Percentiles rank a stretch among this genome's conserved stretches.
These are phyloP conservation scores for Mycena polygramma DNA, from an alignment of 768 basidiomycete genomes.

Conservation along the genomic window DNA sequence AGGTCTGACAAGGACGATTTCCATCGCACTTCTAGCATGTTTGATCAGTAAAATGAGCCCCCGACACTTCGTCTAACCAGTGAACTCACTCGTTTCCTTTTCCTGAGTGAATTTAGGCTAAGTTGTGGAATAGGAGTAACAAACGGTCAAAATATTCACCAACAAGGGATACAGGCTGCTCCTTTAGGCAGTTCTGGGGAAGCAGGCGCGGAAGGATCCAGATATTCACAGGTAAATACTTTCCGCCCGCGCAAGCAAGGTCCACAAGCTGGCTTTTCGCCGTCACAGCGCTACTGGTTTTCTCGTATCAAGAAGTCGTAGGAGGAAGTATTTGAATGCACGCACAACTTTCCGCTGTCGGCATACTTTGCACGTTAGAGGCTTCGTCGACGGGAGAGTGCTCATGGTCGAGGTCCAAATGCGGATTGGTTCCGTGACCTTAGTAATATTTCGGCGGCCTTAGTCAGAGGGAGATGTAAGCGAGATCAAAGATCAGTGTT, in stretches of 20 bases:
- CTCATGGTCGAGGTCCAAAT: not conserved
- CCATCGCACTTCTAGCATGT: constrained; percentile 17
- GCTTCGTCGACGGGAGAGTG: not conserved
- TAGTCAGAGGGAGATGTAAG: too few relatives aligned
- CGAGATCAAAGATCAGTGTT: too few relatives aligned
- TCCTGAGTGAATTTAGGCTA: not conserved
- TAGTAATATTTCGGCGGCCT: too few relatives aligned
- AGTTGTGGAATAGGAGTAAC: not conserved
- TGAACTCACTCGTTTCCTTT: constrained; percentile 3
- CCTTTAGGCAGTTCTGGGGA: constrained; percentile 19
- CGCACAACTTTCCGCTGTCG: constrained; percentile 28
- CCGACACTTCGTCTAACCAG: too few relatives aligned
- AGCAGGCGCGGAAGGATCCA: not conserved
- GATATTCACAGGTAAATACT: constrained; percentile 8
- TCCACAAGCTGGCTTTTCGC: constrained; percentile 8
- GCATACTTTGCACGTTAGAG: constrained; percentile 12
- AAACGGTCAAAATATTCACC: not conserved
- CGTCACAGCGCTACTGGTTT: constrained; percentile 23
- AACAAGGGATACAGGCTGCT: constrained; percentile 17
- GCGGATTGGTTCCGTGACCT: too few relatives aligned
- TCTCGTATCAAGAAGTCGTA: too few relatives aligned
- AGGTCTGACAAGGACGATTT: not conserved
- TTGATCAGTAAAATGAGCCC: too few relatives aligned
- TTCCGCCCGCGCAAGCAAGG: constrained; percentile 20
- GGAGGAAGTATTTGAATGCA: not conserved